Conservation (phyloP, 2,329 filamentous ascomycete species). For the Xylariales sp. region DNA sequence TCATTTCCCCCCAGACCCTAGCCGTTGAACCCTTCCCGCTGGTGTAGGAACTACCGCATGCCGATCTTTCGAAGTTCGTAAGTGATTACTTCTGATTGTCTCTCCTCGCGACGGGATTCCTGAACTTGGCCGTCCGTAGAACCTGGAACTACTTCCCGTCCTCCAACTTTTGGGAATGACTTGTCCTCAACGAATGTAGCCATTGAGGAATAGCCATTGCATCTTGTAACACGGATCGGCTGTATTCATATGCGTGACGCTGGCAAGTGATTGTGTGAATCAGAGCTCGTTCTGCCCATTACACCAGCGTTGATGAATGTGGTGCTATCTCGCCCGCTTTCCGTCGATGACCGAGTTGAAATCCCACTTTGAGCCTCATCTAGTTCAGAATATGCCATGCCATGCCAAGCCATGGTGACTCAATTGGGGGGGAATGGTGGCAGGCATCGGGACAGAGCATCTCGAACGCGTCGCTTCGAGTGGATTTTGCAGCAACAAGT, state of each 20-base stretch:
- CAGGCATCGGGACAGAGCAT: not conserved
- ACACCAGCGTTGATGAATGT: not conserved
- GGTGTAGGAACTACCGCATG: not conserved
- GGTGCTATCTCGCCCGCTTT: not conserved
- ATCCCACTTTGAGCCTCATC: not conserved
- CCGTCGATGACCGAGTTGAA: not conserved
- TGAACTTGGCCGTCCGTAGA: not conserved
- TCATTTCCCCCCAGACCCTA: not conserved
- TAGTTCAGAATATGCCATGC: not conserved
- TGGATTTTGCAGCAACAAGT: not conserved
- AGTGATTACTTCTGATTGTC: not conserved
- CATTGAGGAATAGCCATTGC: too few relatives aligned
- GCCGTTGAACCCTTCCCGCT: not conserved
- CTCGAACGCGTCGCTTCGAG: not conserved
- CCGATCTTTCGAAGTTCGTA: not conserved
- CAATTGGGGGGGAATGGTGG: slow-evolving; percentile 1
- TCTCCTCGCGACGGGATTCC: not conserved
- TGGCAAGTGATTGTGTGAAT: not conserved
- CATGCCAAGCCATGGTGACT: not conserved
- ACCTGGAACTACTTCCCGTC: too few relatives aligned
- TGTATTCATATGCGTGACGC: too few relatives aligned
- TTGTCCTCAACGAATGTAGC: too few relatives aligned
- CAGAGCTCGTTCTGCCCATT: not conserved
- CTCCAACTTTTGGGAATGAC: too few relatives aligned
- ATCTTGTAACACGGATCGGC: too few relatives aligned